Evolutionary conservation across 352 stramenopile species (phyloP).

Genomic region (Globisporangium spinosum): DNA sequence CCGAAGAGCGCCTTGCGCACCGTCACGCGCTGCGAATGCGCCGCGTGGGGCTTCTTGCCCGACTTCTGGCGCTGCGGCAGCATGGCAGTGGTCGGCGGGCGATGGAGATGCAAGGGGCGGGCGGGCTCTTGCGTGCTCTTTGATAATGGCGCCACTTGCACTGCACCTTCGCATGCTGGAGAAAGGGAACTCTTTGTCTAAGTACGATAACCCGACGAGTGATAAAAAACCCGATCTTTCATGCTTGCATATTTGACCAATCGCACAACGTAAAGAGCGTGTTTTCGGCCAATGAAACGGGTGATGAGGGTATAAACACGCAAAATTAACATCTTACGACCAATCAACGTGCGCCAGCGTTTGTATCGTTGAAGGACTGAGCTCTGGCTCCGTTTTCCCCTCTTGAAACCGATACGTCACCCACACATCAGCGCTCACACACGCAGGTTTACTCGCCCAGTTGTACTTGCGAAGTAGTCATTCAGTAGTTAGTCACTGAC

Average conservation of each 20-base stretch:
- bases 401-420: constrained; percentile 1
- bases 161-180: background rate
- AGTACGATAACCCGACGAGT: background rate
- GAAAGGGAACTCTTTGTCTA: background rate
- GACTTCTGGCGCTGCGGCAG: constrained; percentile 51
- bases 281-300: background rate
- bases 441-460: no score
- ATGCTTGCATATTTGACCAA: background rate
- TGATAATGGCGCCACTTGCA: background rate
- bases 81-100: constrained; percentile 21
- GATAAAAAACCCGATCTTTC: background rate
- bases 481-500: no score
- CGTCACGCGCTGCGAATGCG: constrained; percentile 25
- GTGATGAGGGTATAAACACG: background rate
- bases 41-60: constrained; percentile 28
- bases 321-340: background rate
- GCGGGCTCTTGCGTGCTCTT: background rate
- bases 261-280: background rate
- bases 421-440: background rate
- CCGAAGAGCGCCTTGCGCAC: constrained; percentile 27
- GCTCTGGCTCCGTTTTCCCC: background rate
- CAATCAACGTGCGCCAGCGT: background rate
- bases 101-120: background rate
- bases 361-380: background rate
- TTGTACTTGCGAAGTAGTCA: no score